Evolutionary conservation across 371 early-diverging fungal genomes (phyloP), one percentile per base, ranked within the genome.

Genomic region (Syncephalastrum monosporum): DNA sequence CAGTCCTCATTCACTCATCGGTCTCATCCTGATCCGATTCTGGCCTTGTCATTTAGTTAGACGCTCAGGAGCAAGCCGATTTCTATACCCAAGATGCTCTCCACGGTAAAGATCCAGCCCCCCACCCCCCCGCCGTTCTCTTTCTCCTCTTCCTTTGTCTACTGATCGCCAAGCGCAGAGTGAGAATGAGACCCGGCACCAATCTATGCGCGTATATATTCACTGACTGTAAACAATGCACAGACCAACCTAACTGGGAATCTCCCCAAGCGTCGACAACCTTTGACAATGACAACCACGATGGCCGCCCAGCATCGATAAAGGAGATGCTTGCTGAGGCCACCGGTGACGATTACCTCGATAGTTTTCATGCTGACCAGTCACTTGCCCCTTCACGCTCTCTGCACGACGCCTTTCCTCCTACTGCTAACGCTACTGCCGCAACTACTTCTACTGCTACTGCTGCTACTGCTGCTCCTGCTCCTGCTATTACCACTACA

Each of bases 281-380:
- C 4, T n/a, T 25, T 24, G 24, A 50, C n/a, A 25, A 50, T 25
- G 25, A 23, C 25, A 24, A 53, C 38, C 15, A 41, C 13, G 50
- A 50, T 25, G 56, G 56, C n/a, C 51, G 60, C 24, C 63, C 67
- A 14, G 63, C 59, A 38, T 59, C 55, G 15, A 69, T 71, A 42
- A 61, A 56, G 47, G 61, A 65, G 33, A 51, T 74, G 12, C 57
- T 77, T 16, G 77, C 77, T 12, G 77, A 77, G 56, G 77, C 77
- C 21, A 60, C 77, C 12, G 77, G 67, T 14, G 46, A 51, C 42
- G 16, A 42, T 19, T 33, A 33, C 12, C 38, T 33, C 38, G 10
- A 33, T 10, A 33, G 38, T 12, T 33, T 33, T 12, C 38, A 33
- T 33, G 38, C 38, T 33, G 38, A 33, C 38, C 38, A 5, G 38